Evolutionary conservation across 176 grass and related monocot species (phyloP), one percentile per base, ranked within the genome.

Genomic region (Ampelocalamus luodianensis): DNA sequence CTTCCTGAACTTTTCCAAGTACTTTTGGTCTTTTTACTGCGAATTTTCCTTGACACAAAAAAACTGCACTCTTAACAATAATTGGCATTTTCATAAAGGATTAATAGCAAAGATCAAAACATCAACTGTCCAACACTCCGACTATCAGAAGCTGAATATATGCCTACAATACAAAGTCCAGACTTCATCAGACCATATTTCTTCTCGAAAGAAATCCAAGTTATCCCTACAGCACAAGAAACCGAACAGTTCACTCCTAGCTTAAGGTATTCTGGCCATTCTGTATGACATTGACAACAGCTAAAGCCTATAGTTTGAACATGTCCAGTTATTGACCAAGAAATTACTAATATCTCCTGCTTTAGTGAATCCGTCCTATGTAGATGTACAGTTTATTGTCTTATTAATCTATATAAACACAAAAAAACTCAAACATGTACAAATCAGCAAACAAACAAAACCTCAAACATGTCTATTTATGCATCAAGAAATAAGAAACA

Each of bases 211-310:
- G 20, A 54, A 45, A 54, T 13, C 4, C 22, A 81, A 56, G 43
- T 64, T 79, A 10, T 36, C 32, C 32, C 32, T 34, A 34, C n/a
- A 16, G 37, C 79, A 72, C 54, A 82, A 62, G 10, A 61, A 82
- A 72, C 37, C 24, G 10, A 18, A 55, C 45, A 51, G 11, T 71
- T 72, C 50, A 42, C 29, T 65, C 9, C 34, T 85, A 54, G 46
- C 50, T 51, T 43, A 77, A 56, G 71, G 29, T 18, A 20, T 15
- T 39, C 45, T 73, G 13, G 8, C 32, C 32, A 65, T 84, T 68
- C 27, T 38, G 27, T 65, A 5, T 26, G 20, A 26, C 71, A 74
- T 20, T 54, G 32, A 14, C 82, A 56, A 15, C 16, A 82, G n/a
- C 73, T 51, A 49, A 67, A 76, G 44, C 43, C 12, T 53, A 10